Conservation (phyloP, 805 yeast genomes). For the Cyberlindnera subsufficiens region DNA sequence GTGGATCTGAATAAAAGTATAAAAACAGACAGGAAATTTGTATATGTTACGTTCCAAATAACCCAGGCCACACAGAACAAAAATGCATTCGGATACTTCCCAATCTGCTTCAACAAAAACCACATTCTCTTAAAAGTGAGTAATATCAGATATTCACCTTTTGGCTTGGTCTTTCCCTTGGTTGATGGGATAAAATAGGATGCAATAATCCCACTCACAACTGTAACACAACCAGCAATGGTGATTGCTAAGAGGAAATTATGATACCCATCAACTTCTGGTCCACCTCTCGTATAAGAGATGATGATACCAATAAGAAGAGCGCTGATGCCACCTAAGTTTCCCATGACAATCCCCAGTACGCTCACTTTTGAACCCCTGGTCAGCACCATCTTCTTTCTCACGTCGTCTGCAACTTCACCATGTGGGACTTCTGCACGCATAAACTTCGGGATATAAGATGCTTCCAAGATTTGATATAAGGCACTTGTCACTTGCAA, state of each 20-base stretch:
- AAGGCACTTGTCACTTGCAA: constrained; percentile 26
- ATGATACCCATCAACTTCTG: constrained; percentile 25
- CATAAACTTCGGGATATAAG: constrained; percentile 37
- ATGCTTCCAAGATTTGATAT: constrained; percentile 33
- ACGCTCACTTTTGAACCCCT: constrained; percentile 33
- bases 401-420: constrained; percentile 18
- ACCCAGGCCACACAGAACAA: constrained; percentile 35
- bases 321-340: constrained; percentile 34
- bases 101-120: constrained; percentile 22
- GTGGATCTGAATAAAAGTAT: constrained; percentile 34
- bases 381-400: constrained; percentile 23
- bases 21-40: constrained; percentile 31
- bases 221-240: constrained; percentile 32
- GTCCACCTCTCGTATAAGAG: constrained; percentile 24
- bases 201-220: constrained; percentile 22
- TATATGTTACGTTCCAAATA: constrained; percentile 33
- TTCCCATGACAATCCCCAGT: constrained; percentile 31
- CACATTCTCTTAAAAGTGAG: constrained; percentile 25
- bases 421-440: constrained; percentile 17
- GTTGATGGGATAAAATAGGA: constrained; percentile 28
- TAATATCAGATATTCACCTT: constrained; percentile 22
- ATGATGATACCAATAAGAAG: constrained; percentile 33
- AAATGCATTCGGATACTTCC: constrained; percentile 30
- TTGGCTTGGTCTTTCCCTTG: constrained; percentile 24
- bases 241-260: constrained; percentile 34